A percentile compares a stretch with the other conserved stretches of the same genome.
phyloP scores from a whole-genome alignment of 2,329 filamentous ascomycete species.

The Trichophyton equinum region DNA sequence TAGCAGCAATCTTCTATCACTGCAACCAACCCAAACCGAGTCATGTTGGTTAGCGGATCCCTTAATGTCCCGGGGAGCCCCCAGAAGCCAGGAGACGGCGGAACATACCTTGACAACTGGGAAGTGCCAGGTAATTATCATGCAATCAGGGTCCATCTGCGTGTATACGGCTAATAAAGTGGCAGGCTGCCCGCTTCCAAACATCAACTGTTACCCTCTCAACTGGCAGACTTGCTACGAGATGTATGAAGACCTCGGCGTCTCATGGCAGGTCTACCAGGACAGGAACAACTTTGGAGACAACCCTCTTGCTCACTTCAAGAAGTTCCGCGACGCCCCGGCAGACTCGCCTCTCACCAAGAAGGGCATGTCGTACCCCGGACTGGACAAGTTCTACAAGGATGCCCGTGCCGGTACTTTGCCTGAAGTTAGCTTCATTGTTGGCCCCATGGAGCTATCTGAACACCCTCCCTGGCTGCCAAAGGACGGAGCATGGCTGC shows the following conservation, averaged over 20 bases:
- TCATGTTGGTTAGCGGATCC: slow-evolving; percentile 39
- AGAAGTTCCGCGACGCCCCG: slow-evolving; percentile 39
- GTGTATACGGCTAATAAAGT: not conserved
- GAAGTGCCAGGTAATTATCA: slow-evolving; percentile 33
- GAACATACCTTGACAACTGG: slow-evolving; percentile 41
- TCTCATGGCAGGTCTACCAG: slow-evolving; percentile 42
- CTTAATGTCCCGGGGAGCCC: slow-evolving; percentile 41
- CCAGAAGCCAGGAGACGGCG: slow-evolving; percentile 32
- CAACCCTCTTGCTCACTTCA: slow-evolving; percentile 43
- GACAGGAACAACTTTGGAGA: slow-evolving; percentile 43
- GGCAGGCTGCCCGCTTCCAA: slow-evolving; percentile 27
- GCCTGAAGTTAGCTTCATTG: slow-evolving; percentile 41
- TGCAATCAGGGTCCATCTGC: too few species aligned
- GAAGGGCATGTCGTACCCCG: slow-evolving; percentile 37
- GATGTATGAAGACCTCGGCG: slow-evolving; percentile 36
- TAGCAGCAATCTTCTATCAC: slow-evolving; percentile 38
- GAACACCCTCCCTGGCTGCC: slow-evolving; percentile 44
- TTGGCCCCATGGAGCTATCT: slow-evolving; percentile 39
- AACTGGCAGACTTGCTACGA: slow-evolving; percentile 44
- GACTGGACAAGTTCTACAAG: slow-evolving; percentile 39
- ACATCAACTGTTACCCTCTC: slow-evolving; percentile 42
- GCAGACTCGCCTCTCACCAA: slow-evolving; percentile 32
- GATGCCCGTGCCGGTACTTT: slow-evolving; percentile 41
- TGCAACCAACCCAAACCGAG: slow-evolving; percentile 42
- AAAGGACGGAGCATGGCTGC: slow-evolving; percentile 43